Evolutionary conservation across 2,329 filamentous ascomycete genomes (phyloP), one percentile per base, ranked within the genome.

Genomic region (Pseudogymnoascus sp.): DNA sequence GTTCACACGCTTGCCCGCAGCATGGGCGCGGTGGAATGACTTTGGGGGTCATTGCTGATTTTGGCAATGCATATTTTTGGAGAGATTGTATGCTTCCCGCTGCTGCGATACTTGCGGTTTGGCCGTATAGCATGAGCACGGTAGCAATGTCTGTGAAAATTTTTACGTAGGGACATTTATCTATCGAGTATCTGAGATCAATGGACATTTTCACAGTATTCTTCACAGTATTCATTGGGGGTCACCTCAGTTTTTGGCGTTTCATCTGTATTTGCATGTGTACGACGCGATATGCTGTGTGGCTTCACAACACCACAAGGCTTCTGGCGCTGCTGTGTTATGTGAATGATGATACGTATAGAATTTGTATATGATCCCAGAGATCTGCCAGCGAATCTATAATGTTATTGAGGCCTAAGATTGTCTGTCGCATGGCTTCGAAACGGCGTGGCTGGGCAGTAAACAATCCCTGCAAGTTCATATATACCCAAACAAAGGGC

Each of bases 131-230:
- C 46, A 53, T 31, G 46, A 53, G 46, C 46, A 56, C 34, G 25
- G 25, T 31, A 34, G 46, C 25, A 56, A 56, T 56, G 46, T 56
- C 46, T 56, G 46, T 56, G 46, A 56, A 56, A 56, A 56, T 34
- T 8, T 34, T 56, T 56, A 56, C n/a, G 46, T 56, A 4, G 28
- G 46, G 23, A 56, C 46, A 34, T 56, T 34, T 56, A 56, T 56
- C 46, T 56, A 56, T 53, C 7, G 18, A 56, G 25, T 10, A 31
- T 56, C n/a, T 31, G 46, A 53, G 46, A 56, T 56, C 25, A 56
- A 56, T 56, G 46, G 25, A 34, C n/a, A 34, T 56, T 34, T 56
- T 56, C 46, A 56, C 46, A 53, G 46, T 12, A 56, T 56, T 56
- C 25, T 56, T 56, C 46, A 56, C 46, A 53, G 46, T 12, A 56